Evolutionary conservation across 108 stramenopile species (phyloP), one percentile per base, ranked within the genome.

Genomic region (Stephanodiscus minutulus): DNA sequence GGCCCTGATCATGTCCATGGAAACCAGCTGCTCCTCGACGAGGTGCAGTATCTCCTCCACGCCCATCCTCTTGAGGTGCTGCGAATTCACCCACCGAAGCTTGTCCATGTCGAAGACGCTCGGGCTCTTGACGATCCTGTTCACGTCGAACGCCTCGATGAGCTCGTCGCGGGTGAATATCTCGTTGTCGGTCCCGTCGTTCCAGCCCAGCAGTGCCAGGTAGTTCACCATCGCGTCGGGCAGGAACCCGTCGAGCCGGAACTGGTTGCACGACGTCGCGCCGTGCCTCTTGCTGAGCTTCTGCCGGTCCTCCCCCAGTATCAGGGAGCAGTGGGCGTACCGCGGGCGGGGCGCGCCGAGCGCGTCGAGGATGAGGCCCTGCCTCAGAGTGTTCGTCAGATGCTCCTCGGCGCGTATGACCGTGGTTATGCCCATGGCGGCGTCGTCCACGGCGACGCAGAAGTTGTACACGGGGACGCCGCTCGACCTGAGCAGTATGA

Each of bases 391-490:
- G 81, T 98, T 98, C 54, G 98, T 97, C 61, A 98, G 83, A 76
- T 98, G 98, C 80, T 98, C 98, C 71, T 98, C 98, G 10, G 98
- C 98, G 22, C 98, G 96, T 54, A 98, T 89, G 12, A 98, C 98
- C 9, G 96, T 96, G 12, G 96, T 96, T 62, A 98, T 92, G 33
- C 94, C 95, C 98, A 98, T 98, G 48, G 71, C 44, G 22, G 97
- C 97, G 78, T 98, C 98, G 72, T 98, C 98, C 15, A 98, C 96
- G 15, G 98, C 96, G 3, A 98, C 98, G 74, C 98, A 98, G 86
- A 98, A 98, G 87, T 98, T 98, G 86, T 98, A 98, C 0, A 98
- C 97, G 0, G 98, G 98, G 18, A 98, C 89, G 39, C 97, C 96
- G 20, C 79, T 86, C 10, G 93, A 94, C 41, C 98, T 91, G 52